Conservation (phyloP, 2,329 filamentous ascomycete genomes). For the Microthyrium microscopicum region DNA sequence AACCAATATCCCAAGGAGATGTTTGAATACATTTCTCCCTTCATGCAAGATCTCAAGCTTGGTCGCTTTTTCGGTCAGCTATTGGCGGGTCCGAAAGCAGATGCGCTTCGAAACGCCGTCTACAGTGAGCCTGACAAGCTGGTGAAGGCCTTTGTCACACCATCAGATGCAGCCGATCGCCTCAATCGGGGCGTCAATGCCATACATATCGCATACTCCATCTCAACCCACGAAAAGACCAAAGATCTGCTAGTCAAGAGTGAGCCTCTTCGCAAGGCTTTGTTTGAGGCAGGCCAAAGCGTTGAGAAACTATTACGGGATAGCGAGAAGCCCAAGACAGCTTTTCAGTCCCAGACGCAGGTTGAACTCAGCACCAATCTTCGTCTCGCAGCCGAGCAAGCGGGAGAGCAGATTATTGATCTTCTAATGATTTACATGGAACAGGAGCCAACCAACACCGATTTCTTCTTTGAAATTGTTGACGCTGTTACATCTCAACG, state of each 20-base stretch:
- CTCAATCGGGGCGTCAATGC: conserved; percentile 68
- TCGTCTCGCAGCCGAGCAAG: conserved; percentile 74
- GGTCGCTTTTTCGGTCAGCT: conserved; percentile 85
- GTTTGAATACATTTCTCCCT: conserved; percentile 62
- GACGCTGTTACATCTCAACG: conserved; percentile 72
- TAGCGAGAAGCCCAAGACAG: too few relatives aligned
- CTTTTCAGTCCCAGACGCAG: too few relatives aligned
- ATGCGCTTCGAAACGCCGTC: conserved; percentile 56
- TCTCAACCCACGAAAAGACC: conserved; percentile 49
- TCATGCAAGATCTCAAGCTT: conserved; percentile 69
- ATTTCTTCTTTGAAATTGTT: conserved; percentile 70
- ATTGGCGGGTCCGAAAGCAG: conserved; percentile 58
- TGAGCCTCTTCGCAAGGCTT: conserved; percentile 38
- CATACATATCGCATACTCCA: conserved; percentile 67
- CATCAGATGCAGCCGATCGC: conserved; percentile 40
- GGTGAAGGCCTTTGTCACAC: conserved; percentile 45
- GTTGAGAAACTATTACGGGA: conserved; percentile 57
- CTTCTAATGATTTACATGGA: conserved; percentile 70
- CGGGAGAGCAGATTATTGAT: conserved; percentile 70
- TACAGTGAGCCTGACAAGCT: conserved; percentile 58
- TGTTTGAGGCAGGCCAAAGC: conserved; percentile 54
- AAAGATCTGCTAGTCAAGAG: conserved; percentile 48
- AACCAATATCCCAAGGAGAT: conserved; percentile 85
- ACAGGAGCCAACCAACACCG: conserved; percentile 57
- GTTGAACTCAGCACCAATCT: conserved; percentile 50